Percentiles rank a stretch among this genome's conserved stretches.
Conservation (phyloP, 2,329 filamentous ascomycete species). For the Orbilia brochopaga region DNA sequence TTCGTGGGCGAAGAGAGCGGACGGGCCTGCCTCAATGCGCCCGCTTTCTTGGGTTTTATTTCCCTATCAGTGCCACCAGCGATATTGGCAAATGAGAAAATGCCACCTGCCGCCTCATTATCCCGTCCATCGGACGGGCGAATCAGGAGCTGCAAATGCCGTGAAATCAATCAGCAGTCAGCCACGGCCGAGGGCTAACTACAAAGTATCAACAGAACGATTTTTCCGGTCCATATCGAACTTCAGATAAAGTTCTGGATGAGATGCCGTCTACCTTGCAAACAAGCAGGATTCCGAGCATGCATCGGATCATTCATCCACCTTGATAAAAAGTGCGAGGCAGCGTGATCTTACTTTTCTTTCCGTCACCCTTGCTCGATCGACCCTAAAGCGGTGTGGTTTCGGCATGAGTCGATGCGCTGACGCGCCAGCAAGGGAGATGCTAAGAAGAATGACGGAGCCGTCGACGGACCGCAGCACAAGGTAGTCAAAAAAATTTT, state of each 20-base stretch:
- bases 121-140: slow-evolving; percentile 47
- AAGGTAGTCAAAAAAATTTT: slow-evolving; percentile 24
- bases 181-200: slow-evolving; percentile 8
- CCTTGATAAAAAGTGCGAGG: slow-evolving; percentile 1
- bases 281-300: slow-evolving; percentile 17
- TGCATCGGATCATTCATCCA: slow-evolving; percentile 27
- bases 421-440: slow-evolving; percentile 32
- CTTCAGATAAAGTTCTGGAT: slow-evolving; percentile 3
- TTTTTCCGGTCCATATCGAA: slow-evolving; percentile 30
- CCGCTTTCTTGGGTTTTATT: neutral
- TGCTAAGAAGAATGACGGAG: slow-evolving; percentile 11
- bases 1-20: neutral
- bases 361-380: slow-evolving; percentile 41
- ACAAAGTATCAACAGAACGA: slow-evolving; percentile 27
- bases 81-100: slow-evolving; percentile 45
- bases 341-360: slow-evolving; percentile 33
- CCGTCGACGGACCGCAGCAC: slow-evolving; percentile 48
- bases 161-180: slow-evolving; percentile 11
- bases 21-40: neutral
- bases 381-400: slow-evolving; percentile 37
- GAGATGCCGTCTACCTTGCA: neutral
- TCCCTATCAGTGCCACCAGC: slow-evolving; percentile 18
- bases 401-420: slow-evolving; percentile 51
- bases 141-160: slow-evolving; percentile 40
- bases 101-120: slow-evolving; percentile 50